Base-by-base conservation (phyloP, 331 rosid genomes). In the Rosa hybrid region DNA sequence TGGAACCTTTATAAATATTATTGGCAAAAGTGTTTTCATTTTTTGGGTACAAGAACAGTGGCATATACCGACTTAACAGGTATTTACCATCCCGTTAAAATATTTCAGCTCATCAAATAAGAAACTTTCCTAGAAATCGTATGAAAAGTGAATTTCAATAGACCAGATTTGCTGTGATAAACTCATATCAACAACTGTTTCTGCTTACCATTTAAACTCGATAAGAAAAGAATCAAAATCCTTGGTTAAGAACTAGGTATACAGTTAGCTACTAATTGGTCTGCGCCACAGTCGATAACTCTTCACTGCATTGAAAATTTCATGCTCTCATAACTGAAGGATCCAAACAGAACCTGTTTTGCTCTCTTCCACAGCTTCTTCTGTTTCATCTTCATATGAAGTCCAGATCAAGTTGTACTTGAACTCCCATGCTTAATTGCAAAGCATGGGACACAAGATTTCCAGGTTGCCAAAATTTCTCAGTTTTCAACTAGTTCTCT, bases 401-500 rank as follows among this genome's bases (percentile, higher is more conserved):
- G 48, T 72, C 71, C 70, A 57, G 54, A 78, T 25, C 71, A 72
- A 80, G 67, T 8, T 20, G 8, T 50, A 11, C 71, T 65, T 4
- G 12, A 42, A 39, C 50, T 72, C 30, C 23, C 21, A 51, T 25
- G 75, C 75, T 39, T 74, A 25, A 1, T 30, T 17, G 18, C 73
- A 25, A 39, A 60, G 71, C 46, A 72, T 48, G 53, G 83, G 56
- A 48, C 3, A 49, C 5, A 42, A 21, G 5, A n/a, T 48, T 27
- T 62, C 51, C 51, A 21, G 65, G 46, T 23, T 17, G 68, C 60
- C 25, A 14, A 11, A 34, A n/a, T 80, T 74, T 54, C 74, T 51
- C 77, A 51, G 44, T 41, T 65, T 81, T 51, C 75, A 53, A 34
- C n/a, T n/a, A 59, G 69, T 42, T 64, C 67, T 46, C 34, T 68